A percentile compares a stretch with the other conserved stretches of the same genome.
phyloP scores from a whole-genome alignment of 2,329 filamentous ascomycete species.

The Penicillium capsulatum region DNA sequence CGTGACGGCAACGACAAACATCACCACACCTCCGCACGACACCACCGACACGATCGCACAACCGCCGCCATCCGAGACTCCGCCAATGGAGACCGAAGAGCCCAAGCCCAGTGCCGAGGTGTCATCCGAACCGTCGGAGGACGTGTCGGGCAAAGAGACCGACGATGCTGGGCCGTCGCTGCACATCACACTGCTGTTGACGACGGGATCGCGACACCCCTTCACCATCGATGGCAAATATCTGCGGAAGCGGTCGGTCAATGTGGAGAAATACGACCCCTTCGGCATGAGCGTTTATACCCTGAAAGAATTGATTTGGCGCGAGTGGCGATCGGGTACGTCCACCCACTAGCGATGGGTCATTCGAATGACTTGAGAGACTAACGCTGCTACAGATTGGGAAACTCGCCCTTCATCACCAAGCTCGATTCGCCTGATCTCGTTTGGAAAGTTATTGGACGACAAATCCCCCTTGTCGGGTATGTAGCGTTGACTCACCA shows the following conservation, averaged over 20 bases:
- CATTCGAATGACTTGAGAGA: too few relatives aligned
- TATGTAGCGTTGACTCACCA: constrained; percentile 45
- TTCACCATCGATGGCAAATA: constrained; percentile 89
- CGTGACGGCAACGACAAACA: constrained; percentile 15
- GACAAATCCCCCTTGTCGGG: constrained; percentile 82
- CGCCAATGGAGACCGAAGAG: constrained; percentile 23
- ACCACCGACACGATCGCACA: constrained; percentile 12
- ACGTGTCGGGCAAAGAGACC: constrained; percentile 33
- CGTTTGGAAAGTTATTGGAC: constrained; percentile 84
- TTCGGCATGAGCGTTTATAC: constrained; percentile 91
- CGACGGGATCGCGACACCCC: constrained; percentile 76
- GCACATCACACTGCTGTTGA: constrained; percentile 74
- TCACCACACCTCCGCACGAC: constrained; percentile 13
- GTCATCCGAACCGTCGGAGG: constrained; percentile 23
- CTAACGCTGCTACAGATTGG: constrained; percentile 58
- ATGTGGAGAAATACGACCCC: constrained; percentile 71
- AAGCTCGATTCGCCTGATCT: constrained; percentile 83
- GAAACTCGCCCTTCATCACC: constrained; percentile 80
- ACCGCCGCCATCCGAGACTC: constrained; percentile 9
- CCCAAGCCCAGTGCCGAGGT: constrained; percentile 21
- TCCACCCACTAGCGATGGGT: neutral
- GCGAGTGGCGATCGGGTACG: constrained; percentile 78
- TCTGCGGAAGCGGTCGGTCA: constrained; percentile 72
- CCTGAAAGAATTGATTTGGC: constrained; percentile 86
- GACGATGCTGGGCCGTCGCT: constrained; percentile 38